Conservation (phyloP, 495 filamentous ascomycete species). For the Annulohypoxylon stygium region DNA sequence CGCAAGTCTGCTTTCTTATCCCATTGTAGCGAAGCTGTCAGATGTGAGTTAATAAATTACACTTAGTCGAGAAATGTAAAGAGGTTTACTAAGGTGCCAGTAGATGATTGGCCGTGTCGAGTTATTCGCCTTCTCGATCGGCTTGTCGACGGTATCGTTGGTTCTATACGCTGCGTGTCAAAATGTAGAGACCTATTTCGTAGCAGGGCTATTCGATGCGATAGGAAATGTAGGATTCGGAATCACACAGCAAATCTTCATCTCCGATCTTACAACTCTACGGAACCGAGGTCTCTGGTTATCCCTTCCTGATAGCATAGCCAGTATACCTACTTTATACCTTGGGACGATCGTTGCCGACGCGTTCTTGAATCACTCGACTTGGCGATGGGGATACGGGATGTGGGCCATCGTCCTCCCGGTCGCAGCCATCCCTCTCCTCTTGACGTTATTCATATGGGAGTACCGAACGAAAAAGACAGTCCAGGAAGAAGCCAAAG, state of each 20-base stretch:
- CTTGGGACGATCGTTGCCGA: not conserved
- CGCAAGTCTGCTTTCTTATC: constrained; percentile 5
- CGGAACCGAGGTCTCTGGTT: constrained; percentile 6
- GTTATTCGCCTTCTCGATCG: not conserved
- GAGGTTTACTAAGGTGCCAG: not conserved
- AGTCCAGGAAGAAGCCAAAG: not conserved
- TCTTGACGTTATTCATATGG: not conserved
- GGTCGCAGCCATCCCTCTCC: not conserved
- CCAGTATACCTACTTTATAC: constrained; percentile 2
- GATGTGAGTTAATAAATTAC: not conserved
- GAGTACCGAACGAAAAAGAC: not conserved
- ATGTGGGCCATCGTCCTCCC: constrained; percentile 5
- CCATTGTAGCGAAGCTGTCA: constrained; percentile 6
- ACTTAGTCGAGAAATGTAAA: not conserved
- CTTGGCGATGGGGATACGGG: constrained; percentile 9
- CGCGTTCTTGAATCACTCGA: not conserved
- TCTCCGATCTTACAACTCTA: not conserved
- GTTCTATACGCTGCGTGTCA: not conserved
- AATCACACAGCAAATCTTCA: not conserved
- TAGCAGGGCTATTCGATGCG: not conserved
- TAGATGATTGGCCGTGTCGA: constrained; percentile 4
- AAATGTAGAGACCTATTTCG: not conserved
- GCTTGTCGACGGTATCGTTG: not conserved
- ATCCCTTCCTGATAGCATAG: not conserved
- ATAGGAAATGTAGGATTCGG: constrained; percentile 1